Evolutionary conservation across 257 asterid genomes (phyloP).

Genomic region (Handroanthus guayacan): DNA sequence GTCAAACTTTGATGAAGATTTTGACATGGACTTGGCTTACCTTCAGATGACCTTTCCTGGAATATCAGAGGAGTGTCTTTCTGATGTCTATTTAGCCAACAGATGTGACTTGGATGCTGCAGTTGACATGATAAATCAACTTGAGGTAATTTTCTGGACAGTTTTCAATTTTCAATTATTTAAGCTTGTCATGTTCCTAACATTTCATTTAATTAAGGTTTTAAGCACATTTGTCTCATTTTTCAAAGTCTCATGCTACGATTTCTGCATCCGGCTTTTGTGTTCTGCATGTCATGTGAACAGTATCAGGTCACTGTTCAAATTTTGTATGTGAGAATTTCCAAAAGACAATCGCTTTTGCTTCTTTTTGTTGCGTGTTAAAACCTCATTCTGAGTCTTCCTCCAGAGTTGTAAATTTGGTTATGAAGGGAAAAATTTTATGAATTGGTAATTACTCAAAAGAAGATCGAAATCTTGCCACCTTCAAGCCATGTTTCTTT

Average conservation of each 20-base stretch:
- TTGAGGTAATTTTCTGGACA: conserved; percentile 60
- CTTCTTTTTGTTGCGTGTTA: neutral
- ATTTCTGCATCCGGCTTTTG: conserved; percentile 10
- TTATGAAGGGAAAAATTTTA: neutral
- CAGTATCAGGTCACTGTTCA: neutral
- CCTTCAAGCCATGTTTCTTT: neutral
- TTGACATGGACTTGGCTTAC: conserved; percentile 67
- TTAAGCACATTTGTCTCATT: neutral
- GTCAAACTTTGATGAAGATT: conserved; percentile 51
- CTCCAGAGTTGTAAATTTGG: neutral
- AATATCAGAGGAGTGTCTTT: conserved; percentile 74
- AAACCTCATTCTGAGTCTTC: neutral
- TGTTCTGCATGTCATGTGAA: conserved; percentile 13
- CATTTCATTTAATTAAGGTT: neutral
- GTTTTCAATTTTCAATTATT: conserved; percentile 3
- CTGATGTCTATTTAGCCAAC: conserved; percentile 73
- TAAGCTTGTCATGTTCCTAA: conserved; percentile 8
- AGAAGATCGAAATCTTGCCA: conserved; percentile 9
- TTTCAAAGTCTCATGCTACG: neutral
- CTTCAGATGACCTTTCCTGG: conserved; percentile 82
- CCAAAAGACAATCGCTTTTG: neutral
- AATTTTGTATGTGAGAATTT: neutral
- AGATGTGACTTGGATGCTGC: conserved; percentile 68
- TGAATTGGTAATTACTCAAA: conserved; percentile 1
- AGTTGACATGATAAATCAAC: conserved; percentile 79